Conservation (phyloP, 2,329 filamentous ascomycete genomes). For the Podosphaera xanthii region DNA sequence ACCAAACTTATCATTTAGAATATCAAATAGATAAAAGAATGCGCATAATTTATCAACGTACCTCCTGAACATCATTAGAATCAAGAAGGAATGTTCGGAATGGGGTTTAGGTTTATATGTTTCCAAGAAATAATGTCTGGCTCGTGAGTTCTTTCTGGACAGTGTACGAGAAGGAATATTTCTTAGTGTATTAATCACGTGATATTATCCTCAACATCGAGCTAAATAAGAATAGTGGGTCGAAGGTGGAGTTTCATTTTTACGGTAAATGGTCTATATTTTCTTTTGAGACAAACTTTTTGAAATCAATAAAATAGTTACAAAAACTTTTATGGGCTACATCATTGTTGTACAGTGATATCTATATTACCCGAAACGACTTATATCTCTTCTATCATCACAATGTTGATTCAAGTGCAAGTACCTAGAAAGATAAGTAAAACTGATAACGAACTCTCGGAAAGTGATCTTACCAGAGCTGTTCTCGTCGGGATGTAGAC, state of each 20-base stretch:
- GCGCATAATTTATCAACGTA: conserved; percentile 22
- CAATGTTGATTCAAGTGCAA: conserved; percentile 18
- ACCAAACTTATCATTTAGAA: conserved; percentile 23
- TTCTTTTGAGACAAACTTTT: not conserved
- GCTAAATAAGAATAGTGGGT: not conserved
- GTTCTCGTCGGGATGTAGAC: conserved; percentile 72
- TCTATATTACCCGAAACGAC: not conserved
- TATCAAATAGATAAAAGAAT: conserved; percentile 3
- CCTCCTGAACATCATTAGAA: conserved; percentile 67
- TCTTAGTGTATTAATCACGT: not conserved
- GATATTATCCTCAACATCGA: not conserved
- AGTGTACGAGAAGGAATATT: conserved; percentile 15
- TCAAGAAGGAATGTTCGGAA: conserved; percentile 42
- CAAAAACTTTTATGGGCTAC: not conserved
- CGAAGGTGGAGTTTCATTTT: not conserved
- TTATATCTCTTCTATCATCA: conserved; percentile 3
- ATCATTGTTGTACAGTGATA: not conserved
- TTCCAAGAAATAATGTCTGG: conserved; percentile 10
- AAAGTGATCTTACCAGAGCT: conserved; percentile 41
- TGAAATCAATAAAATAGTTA: not conserved
- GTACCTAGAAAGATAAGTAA: conserved; percentile 12
- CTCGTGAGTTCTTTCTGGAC: conserved; percentile 17
- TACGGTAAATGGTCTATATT: not conserved
- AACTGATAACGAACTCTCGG: not conserved
- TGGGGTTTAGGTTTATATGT: conserved; percentile 26